phyloP scores from a whole-genome alignment of 495 filamentous ascomycete species.

The Xylaria curta region DNA sequence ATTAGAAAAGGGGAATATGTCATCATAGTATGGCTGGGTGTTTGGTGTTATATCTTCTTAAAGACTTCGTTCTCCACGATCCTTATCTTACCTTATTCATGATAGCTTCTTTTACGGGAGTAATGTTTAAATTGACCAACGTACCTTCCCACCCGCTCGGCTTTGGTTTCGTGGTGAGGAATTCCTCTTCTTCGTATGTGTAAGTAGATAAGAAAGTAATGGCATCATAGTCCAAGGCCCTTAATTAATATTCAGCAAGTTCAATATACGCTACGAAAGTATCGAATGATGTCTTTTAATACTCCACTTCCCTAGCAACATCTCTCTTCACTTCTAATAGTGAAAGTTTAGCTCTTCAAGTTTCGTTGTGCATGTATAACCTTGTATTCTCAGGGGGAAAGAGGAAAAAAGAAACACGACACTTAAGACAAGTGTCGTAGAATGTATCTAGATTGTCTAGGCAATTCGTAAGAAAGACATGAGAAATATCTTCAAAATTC shows the following conservation, averaged over 20 bases:
- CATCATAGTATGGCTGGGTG: not conserved
- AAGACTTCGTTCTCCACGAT: not conserved
- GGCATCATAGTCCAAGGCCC: not conserved
- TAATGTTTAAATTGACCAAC: constrained; percentile 21
- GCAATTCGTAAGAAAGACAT: no score
- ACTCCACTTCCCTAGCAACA: not conserved
- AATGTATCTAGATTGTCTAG: no score
- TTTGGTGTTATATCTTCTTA: not conserved
- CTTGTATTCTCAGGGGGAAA: no score
- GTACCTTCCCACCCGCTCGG: not conserved
- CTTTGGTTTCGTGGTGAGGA: not conserved
- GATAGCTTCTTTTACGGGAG: not conserved
- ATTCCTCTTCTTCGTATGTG: not conserved
- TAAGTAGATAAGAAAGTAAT: not conserved
- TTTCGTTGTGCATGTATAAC: not conserved
- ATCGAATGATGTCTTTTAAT: no score
- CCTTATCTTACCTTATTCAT: not conserved
- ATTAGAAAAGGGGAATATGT: not conserved
- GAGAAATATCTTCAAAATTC: no score
- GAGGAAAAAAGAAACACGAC: no score
- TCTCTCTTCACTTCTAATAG: not conserved
- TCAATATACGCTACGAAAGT: not conserved
- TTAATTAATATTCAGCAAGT: not conserved
- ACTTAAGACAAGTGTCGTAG: no score
- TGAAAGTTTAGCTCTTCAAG: not conserved